Percentiles rank a stretch among this genome's conserved stretches.
These are phyloP conservation scores for Chlamydomonas schloesseri DNA, from an alignment of 139 green algal genomes.

Conservation along the genomic window DNA sequence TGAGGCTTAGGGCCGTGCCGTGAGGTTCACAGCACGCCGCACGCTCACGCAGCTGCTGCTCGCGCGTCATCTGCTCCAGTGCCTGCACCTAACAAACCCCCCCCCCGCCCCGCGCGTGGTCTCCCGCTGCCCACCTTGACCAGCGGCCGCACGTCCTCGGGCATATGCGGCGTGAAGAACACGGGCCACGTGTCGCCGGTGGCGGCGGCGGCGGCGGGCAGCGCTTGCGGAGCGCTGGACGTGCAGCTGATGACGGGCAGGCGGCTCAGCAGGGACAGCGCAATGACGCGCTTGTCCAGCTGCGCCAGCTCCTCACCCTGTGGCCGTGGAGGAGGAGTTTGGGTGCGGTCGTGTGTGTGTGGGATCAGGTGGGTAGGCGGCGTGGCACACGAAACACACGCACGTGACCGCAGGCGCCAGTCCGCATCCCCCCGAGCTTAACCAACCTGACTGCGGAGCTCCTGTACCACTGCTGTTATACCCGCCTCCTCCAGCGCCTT, in stretches of 20 bases:
- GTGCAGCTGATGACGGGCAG: not conserved
- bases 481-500: not conserved
- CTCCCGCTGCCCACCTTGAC: conserved; percentile 7
- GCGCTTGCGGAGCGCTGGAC: not conserved
- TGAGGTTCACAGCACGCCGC: too few species aligned
- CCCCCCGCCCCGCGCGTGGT: too few species aligned
- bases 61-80: too few species aligned
- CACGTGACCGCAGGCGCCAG: too few species aligned
- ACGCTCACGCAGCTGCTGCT: too few species aligned
- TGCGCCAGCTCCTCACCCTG: conserved; percentile 22
- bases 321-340: too few species aligned
- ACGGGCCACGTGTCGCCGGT: conserved; percentile 35
- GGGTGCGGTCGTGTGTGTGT: too few species aligned
- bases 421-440: too few species aligned
- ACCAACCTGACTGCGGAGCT: not conserved
- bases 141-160: conserved; percentile 4
- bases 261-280: conserved; percentile 17
- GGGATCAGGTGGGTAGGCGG: too few species aligned
- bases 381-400: too few species aligned
- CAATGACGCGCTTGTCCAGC: conserved; percentile 24
- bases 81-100: too few species aligned
- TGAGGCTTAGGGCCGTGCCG: too few species aligned
- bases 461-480: not conserved
- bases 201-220: not conserved
- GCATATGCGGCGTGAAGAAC: conserved; percentile 11